Conservation (phyloP, 2,329 filamentous ascomycete genomes). For the Colletotrichum plurivorum region DNA sequence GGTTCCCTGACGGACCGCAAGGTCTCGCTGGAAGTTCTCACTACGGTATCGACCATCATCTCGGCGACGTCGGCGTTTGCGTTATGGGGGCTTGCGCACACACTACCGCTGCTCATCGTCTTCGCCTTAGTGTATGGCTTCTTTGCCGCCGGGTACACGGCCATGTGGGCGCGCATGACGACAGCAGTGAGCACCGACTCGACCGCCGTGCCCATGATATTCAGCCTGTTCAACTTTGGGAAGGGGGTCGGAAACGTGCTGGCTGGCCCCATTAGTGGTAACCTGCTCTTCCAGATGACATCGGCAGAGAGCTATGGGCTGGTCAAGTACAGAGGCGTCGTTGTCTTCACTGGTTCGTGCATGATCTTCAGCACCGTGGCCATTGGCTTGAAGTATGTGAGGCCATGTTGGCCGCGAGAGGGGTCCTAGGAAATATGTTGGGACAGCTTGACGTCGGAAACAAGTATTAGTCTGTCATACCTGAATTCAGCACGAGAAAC, state of each 20-base stretch:
- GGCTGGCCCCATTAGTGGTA: constrained; percentile 44
- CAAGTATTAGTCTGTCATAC: too few relatives aligned
- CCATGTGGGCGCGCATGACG: constrained; percentile 47
- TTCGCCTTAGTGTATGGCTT: constrained; percentile 70
- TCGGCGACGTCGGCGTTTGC: constrained; percentile 64
- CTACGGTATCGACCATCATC: constrained; percentile 57
- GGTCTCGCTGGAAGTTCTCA: constrained; percentile 59
- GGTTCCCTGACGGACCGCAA: constrained; percentile 61
- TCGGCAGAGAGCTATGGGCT: constrained; percentile 25
- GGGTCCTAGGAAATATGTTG: too few relatives aligned
- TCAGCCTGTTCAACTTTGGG: constrained; percentile 47
- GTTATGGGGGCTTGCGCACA: constrained; percentile 67
- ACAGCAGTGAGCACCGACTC: constrained; percentile 46
- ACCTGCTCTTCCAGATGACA: constrained; percentile 37
- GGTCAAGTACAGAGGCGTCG: constrained; percentile 20
- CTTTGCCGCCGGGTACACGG: constrained; percentile 61
- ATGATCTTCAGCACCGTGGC: constrained; percentile 18
- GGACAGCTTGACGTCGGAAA: too few relatives aligned
- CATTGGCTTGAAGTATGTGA: constrained; percentile 1
- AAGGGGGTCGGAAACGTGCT: constrained; percentile 48
- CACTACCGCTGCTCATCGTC: constrained; percentile 59
- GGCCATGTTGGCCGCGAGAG: constrained; percentile 10
- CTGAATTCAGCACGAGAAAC: too few relatives aligned
- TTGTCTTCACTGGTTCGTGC: constrained; percentile 12
- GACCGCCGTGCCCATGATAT: constrained; percentile 40